Conservation (phyloP, 2,329 filamentous ascomycete genomes). For the Diaporthe vaccinii region DNA sequence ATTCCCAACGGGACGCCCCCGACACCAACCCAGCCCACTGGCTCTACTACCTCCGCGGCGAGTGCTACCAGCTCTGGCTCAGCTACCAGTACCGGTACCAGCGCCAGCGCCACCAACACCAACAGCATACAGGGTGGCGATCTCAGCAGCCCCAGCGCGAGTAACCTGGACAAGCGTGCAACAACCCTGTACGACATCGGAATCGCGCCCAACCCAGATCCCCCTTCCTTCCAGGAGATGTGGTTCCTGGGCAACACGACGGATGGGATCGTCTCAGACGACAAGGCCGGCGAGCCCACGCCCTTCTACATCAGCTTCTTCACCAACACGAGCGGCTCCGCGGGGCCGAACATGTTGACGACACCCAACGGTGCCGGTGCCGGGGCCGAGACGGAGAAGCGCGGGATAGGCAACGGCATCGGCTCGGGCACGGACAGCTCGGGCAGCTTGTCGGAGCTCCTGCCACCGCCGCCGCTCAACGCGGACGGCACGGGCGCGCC, state of each 20-base stretch:
- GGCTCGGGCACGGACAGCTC: conserved; percentile 40
- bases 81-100: conserved; percentile 3
- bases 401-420: conserved; percentile 47
- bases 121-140: conserved; percentile 18
- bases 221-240: conserved; percentile 78
- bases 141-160: conserved; percentile 10
- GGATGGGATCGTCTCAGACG: conserved; percentile 74
- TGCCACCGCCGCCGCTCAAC: conserved; percentile 75
- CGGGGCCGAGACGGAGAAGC: conserved; percentile 43
- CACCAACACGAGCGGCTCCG: conserved; percentile 55
- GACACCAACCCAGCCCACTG: conserved; percentile 41
- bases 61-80: conserved; percentile 23
- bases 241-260: conserved; percentile 89
- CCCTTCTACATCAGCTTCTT: conserved; percentile 89
- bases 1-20: conserved; percentile 53
- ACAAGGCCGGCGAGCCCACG: conserved; percentile 85
- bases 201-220: conserved; percentile 66
- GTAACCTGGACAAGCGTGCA: conserved; percentile 17
- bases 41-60: conserved; percentile 17
- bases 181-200: conserved; percentile 41
- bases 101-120: conserved; percentile 19
- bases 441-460: conserved; percentile 63
- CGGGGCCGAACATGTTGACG: conserved; percentile 46
- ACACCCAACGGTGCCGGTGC: not conserved
- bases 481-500: conserved; percentile 79